A percentile compares a stretch with the other conserved stretches of the same genome.
phyloP scores from a whole-genome alignment of 345 rosid genomes.

The Microthlaspi erraticum region DNA sequence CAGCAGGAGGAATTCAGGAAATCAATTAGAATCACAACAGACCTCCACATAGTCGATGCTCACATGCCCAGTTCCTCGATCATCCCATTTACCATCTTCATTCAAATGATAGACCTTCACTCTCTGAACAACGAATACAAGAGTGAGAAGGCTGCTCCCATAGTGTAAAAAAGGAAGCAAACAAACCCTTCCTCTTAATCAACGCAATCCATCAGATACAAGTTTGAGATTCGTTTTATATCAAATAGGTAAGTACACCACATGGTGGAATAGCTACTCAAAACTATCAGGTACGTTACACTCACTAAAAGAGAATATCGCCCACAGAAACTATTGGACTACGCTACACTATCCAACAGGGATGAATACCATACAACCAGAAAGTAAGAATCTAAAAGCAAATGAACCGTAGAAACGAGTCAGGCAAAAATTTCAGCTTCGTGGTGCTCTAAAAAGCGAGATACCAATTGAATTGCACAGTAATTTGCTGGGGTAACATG shows the following conservation, averaged over 20 bases:
- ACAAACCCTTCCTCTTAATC: conserved; percentile 15
- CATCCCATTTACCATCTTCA: conserved; percentile 98
- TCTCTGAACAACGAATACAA: conserved; percentile 56
- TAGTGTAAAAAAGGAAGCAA: not conserved
- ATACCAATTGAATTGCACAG: conserved; percentile 14
- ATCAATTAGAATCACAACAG: conserved; percentile 43
- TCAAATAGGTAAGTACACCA: not conserved
- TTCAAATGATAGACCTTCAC: conserved; percentile 92
- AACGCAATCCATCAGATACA: conserved; percentile 10
- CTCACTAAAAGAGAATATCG: not conserved
- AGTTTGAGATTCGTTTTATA: not conserved
- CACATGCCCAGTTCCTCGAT: conserved; percentile 98
- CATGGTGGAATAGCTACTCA: not conserved
- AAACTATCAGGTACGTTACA: conserved; percentile 3
- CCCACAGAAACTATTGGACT: not conserved
- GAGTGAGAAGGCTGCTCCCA: not conserved
- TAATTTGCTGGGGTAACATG: not conserved
- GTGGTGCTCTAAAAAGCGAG: conserved; percentile 11
- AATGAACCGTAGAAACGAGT: not conserved
- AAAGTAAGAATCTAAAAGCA: conserved; percentile 13
- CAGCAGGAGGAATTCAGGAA: conserved; percentile 30
- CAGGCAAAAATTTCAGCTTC: conserved; percentile 9
- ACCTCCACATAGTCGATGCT: conserved; percentile 93
- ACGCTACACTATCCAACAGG: not conserved
- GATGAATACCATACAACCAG: not conserved